phyloP scores from a whole-genome alignment of 345 rosid genomes.

The Gossypium arboreum region DNA sequence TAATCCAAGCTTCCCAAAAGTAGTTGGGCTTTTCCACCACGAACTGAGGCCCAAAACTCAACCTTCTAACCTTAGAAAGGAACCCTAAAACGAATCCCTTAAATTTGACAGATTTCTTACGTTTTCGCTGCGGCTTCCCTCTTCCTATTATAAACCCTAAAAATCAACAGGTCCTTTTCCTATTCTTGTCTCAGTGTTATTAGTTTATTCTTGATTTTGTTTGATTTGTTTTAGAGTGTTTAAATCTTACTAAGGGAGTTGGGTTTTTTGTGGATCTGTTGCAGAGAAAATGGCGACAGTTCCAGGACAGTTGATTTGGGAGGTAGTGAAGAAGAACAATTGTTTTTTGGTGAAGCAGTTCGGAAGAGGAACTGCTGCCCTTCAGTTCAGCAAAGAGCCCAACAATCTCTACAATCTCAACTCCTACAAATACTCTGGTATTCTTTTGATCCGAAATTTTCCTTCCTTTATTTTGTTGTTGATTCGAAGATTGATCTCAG shows the following conservation, averaged over 20 bases:
- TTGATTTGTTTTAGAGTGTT: background rate
- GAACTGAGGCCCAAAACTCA: background rate
- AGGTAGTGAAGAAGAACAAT: slow-evolving; percentile 74
- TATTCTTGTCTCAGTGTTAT: background rate
- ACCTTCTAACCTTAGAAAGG: background rate
- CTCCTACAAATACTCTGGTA: slow-evolving; percentile 81
- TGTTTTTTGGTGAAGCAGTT: slow-evolving; percentile 72
- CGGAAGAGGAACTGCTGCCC: slow-evolving; percentile 53
- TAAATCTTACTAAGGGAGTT: background rate
- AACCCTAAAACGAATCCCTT: background rate
- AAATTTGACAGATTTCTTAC: background rate
- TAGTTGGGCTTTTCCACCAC: background rate
- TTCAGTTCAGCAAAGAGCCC: slow-evolving; percentile 69
- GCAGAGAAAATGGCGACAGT: slow-evolving; percentile 54
- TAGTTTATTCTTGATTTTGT: background rate
- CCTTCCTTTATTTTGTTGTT: slow-evolving; percentile 14
- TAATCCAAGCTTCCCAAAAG: background rate
- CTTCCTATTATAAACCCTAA: background rate
- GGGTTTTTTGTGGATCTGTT: background rate
- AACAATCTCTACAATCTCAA: slow-evolving; percentile 77
- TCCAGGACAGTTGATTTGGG: slow-evolving; percentile 72
- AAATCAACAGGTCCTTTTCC: background rate
- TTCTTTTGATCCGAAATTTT: slow-evolving; percentile 15
- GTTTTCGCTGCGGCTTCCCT: background rate
- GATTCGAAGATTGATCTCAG: slow-evolving; percentile 10